Conservation (phyloP, 768 basidiomycete species). For the Omphalotus guepiniiformis region DNA sequence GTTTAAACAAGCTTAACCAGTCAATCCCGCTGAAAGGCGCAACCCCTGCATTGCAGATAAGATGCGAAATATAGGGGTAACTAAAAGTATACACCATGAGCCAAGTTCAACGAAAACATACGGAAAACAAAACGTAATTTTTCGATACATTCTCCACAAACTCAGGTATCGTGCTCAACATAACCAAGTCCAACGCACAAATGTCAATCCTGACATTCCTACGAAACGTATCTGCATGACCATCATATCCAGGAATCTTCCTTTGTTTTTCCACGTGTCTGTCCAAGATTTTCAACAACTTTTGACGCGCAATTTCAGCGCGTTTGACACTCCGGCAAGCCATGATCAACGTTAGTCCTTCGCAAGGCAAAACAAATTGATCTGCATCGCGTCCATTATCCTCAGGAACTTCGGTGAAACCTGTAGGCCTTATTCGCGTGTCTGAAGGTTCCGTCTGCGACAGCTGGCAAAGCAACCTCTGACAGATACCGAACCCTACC, state of each 20-base stretch:
- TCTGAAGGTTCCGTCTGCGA: constrained; percentile 36
- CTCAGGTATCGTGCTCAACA: constrained; percentile 52
- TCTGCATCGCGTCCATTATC: constrained; percentile 15
- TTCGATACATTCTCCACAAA: constrained; percentile 53
- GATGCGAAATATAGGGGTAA: constrained; percentile 75
- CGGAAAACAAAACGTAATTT: constrained; percentile 39
- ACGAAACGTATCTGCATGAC: constrained; percentile 54
- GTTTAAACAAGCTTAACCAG: constrained; percentile 40
- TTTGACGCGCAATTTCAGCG: constrained; percentile 56
- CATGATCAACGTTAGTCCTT: constrained; percentile 70
- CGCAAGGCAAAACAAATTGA: constrained; percentile 26
- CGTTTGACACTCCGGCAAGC: constrained; percentile 69
- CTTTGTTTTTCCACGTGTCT: constrained; percentile 39
- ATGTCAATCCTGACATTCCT: constrained; percentile 57
- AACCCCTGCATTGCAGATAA: constrained; percentile 78
- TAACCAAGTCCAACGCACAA: constrained; percentile 60
- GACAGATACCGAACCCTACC: constrained; percentile 80
- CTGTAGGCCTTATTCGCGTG: not conserved
- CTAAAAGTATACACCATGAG: constrained; percentile 30
- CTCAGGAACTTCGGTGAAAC: constrained; percentile 7
- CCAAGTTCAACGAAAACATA: constrained; percentile 2
- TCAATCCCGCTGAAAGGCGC: constrained; percentile 53
- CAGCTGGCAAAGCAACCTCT: constrained; percentile 69
- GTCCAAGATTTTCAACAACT: constrained; percentile 53
- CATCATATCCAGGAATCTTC: constrained; percentile 35